Base-by-base conservation (phyloP, 2,329 filamentous ascomycete genomes). In the Pseudogymnoascus sp. region DNA sequence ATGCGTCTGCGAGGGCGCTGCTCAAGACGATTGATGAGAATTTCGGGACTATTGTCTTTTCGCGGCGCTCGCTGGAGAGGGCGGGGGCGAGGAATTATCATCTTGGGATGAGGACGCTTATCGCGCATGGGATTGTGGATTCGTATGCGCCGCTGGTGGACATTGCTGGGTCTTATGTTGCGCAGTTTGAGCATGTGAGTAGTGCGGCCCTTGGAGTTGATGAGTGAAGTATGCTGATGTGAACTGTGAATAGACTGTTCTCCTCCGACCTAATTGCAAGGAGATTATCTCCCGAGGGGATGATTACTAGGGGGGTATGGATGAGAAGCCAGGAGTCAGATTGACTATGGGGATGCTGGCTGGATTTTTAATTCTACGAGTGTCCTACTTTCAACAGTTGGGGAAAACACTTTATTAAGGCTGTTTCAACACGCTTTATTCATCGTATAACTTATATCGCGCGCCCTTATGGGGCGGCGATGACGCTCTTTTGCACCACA, bases 41-140 rank as follows among this genome's bases (percentile, higher is more conserved):
- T 64, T 88, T 88, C 63, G 82, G 84, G 19, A 84, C 80, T 0
- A 68, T 88, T 28, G 81, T 84, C 1, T 87, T 87, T 69, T 85
- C 78, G 62, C 78, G 84, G 19, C 81, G 84, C 6, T 86, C 87
- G 65, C 77, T 88, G 28, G 84, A 87, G 45, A 79, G 83, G n/a
- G 74, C 87, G n/a, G 85, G 85, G 0, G 70, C 81, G 16, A 78
- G 85, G 49, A 78, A 79, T 33, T 88, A 88, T 66, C 71, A 84
- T 59, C 78, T 82, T 0, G 84, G 83, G 1, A 75, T 87, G 72
- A 85, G 84, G 62, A 79, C 76, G 38, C 76, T 87, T 23, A 77
- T 85, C 1, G 77, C 79, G 5, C 77, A 81, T 60, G 85, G 83
- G 0, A 77, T 87, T 19, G 74, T 87, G 3, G 80, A 87, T 42